Evolutionary conservation across 129 eudicot species (phyloP).

Genomic region (Lactuca sativa): DNA sequence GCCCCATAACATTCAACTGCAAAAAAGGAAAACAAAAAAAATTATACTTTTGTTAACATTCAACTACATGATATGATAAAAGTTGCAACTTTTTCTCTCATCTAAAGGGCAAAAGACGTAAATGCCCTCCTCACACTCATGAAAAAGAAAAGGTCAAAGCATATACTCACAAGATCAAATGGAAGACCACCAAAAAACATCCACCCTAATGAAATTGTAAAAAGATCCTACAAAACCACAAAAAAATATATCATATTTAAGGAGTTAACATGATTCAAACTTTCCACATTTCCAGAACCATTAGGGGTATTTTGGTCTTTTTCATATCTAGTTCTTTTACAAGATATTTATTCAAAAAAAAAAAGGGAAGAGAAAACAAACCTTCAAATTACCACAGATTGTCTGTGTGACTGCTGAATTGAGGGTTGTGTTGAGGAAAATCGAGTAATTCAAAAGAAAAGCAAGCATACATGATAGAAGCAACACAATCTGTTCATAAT

Average conservation of each 20-base stretch:
- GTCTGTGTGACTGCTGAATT: constrained; percentile 99
- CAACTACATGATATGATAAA: too few relatives aligned
- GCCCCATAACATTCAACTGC: constrained; percentile 91
- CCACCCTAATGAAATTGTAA: constrained; percentile 88
- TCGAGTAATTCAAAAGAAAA: constrained; percentile 74
- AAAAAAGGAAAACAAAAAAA: background rate
- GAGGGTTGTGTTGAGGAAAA: constrained; percentile 94
- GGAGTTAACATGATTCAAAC: background rate
- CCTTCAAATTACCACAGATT: constrained; percentile 97
- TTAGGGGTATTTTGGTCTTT: background rate
- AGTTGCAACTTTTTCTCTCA: too few relatives aligned
- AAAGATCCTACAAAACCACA: constrained; percentile 54
- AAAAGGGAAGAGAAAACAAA: constrained; percentile 29
- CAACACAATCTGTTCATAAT: constrained; percentile 57
- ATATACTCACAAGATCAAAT: constrained; percentile 73
- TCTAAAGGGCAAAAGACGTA: too few relatives aligned
- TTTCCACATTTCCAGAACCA: too few relatives aligned
- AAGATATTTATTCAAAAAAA: background rate
- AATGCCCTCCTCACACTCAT: too few relatives aligned
- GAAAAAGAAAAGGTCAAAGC: background rate
- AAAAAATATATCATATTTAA: background rate
- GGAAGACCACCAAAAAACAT: constrained; percentile 91
- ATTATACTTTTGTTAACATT: too few relatives aligned
- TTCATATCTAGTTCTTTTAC: background rate
- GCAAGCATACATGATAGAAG: constrained; percentile 88